Evolutionary conservation across 352 stramenopile genomes (phyloP).

Genomic region (Phytopythium vexans): DNA sequence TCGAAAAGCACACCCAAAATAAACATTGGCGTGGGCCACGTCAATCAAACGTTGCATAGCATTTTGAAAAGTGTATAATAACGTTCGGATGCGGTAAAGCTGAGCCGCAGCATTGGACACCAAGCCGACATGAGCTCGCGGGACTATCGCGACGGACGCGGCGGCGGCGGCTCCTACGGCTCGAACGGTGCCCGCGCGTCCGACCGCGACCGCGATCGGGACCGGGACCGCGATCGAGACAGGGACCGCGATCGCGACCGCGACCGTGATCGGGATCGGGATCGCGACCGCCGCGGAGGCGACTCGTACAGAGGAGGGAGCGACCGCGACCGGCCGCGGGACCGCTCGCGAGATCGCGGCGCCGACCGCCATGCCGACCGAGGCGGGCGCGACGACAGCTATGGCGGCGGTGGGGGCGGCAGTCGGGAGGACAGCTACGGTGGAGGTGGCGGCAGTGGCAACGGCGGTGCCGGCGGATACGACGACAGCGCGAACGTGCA

Average conservation of each 20-base stretch:
- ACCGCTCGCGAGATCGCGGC: constrained; percentile 30
- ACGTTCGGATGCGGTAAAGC: no score
- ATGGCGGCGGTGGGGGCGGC: background rate
- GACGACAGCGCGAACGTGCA: constrained; percentile 13
- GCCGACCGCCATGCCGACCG: constrained; percentile 11
- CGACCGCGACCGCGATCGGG: background rate
- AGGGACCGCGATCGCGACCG: constrained; percentile 12
- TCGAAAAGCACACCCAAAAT: background rate
- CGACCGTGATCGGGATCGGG: constrained; percentile 11
- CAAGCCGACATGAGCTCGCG: constrained; percentile 12
- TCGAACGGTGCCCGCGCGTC: background rate
- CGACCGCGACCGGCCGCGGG: constrained; percentile 17
- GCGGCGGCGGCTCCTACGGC: constrained; percentile 13
- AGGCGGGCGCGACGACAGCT: background rate
- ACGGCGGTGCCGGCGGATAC: constrained; percentile 5
- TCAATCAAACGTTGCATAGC: background rate
- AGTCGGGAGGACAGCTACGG: constrained; percentile 1
- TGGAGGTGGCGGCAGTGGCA: constrained; percentile 2
- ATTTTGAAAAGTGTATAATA: background rate
- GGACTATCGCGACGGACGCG: constrained; percentile 18
- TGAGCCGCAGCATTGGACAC: background rate
- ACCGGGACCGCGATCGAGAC: constrained; percentile 11
- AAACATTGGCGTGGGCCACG: background rate
- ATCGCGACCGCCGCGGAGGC: constrained; percentile 16
- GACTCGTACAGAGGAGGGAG: constrained; percentile 29